phyloP scores from a whole-genome alignment of 73 alveolate species.

The Effrenium voratum region DNA sequence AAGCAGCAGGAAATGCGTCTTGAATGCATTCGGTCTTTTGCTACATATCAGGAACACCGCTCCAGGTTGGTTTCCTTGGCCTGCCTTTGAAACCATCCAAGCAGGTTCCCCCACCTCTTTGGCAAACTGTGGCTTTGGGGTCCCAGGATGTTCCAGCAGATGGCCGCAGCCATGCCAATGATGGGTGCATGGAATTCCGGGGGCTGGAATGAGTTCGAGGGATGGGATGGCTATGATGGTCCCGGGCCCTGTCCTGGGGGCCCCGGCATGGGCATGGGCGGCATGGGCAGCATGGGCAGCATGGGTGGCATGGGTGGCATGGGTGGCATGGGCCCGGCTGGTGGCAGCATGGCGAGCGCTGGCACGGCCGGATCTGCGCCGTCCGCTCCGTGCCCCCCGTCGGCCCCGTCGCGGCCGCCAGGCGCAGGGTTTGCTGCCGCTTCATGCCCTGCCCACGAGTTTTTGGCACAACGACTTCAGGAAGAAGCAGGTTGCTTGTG shows the following conservation, averaged over 20 bases:
- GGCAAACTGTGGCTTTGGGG: neutral
- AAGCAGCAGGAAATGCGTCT: slow-evolving; percentile 38
- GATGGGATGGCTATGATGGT: slow-evolving; percentile 12
- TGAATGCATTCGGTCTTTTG: too few relatives aligned
- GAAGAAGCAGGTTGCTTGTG: too few relatives aligned
- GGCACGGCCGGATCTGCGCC: neutral
- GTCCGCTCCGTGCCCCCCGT: neutral
- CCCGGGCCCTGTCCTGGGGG: too few relatives aligned
- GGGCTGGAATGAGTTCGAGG: neutral
- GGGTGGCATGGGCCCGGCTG: neutral
- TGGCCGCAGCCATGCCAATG: slow-evolving; percentile 19
- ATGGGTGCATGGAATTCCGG: slow-evolving; percentile 9
- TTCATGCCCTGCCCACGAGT: too few relatives aligned
- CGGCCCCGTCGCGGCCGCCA: slow-evolving; percentile 51
- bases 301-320: neutral
- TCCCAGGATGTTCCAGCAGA: slow-evolving; percentile 56
- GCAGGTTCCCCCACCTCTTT: neutral
- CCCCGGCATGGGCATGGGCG: slow-evolving; percentile 28
- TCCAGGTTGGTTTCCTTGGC: too few relatives aligned
- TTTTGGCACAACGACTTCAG: too few relatives aligned
- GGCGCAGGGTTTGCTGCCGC: slow-evolving; percentile 8
- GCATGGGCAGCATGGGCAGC: neutral
- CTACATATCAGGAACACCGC: too few relatives aligned
- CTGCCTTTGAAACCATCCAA: too few relatives aligned
- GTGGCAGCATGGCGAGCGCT: neutral